A percentile compares a stretch with the other conserved stretches of the same genome.
Evolutionary conservation across 495 filamentous ascomycete species (phyloP).

Genomic region (Xylaria longipes): DNA sequence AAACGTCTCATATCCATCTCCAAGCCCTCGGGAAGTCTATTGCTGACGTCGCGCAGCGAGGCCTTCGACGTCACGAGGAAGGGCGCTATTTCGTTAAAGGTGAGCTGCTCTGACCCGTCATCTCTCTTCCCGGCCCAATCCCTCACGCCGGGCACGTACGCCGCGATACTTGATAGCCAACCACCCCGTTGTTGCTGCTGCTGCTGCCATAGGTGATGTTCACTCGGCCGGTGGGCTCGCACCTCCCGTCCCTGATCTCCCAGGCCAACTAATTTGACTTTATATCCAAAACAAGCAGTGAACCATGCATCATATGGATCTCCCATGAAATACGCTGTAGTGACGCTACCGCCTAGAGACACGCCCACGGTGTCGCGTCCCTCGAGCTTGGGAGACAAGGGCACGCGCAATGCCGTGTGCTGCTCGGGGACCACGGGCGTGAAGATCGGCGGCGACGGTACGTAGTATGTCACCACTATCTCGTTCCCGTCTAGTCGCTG

Average conservation of each 20-base stretch:
- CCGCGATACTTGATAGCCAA: conserved; percentile 57
- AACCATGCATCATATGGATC: conserved; percentile 75
- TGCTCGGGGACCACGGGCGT: conserved; percentile 28
- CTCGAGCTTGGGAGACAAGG: conserved; percentile 62
- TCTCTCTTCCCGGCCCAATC: conserved; percentile 11
- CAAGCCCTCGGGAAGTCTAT: conserved; percentile 59
- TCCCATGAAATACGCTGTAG: conserved; percentile 70
- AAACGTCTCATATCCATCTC: conserved; percentile 81
- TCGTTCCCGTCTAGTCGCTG: conserved; percentile 55
- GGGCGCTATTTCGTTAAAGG: conserved; percentile 82
- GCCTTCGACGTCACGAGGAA: conserved; percentile 74
- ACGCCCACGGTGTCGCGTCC: conserved; percentile 52
- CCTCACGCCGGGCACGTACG: conserved; percentile 39
- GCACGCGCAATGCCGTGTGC: conserved; percentile 56
- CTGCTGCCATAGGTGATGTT: conserved; percentile 12
- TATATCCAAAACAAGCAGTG: conserved; percentile 70
- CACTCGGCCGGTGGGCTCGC: conserved; percentile 55
- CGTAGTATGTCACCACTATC: conserved; percentile 64
- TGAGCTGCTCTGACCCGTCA: conserved; percentile 52
- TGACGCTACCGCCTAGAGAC: conserved; percentile 66
- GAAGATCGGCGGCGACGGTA: conserved; percentile 39
- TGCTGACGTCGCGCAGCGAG: conserved; percentile 70
- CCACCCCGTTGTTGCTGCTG: conserved; percentile 28
- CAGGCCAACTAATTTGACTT: conserved; percentile 69
- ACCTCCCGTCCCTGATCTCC: conserved; percentile 65